Base-by-base conservation (phyloP, 257 asterid genomes). In the Solanum bulbocastanum region DNA sequence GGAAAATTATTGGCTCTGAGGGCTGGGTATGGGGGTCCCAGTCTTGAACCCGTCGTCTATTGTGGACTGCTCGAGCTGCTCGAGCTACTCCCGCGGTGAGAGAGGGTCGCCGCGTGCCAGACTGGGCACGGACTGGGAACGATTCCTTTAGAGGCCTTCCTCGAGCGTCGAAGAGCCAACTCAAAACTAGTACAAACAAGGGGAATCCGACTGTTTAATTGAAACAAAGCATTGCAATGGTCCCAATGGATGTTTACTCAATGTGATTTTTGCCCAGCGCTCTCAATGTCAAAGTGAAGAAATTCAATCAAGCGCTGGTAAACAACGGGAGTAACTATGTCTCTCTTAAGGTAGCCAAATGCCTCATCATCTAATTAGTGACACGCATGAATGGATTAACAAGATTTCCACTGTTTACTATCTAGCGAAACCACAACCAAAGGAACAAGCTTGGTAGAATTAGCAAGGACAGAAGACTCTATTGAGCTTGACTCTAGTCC, bases 141-240 rank as follows among this genome's bases (percentile, higher is more conserved):
- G 0, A 2, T 49, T 49, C 60, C 60, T 49, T 49, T 3, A 2
- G 3, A 23, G 58, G 60, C 2, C 60, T 49, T 49, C 23, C 9
- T 9, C 60, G 3, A 1, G 60, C 60, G 0, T 49, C 8, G 23
- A 49, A 49, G 3, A 49, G 3, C 60, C 22, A 49, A 1, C 27
- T 60, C 3, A 60, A 13, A 22, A 27, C 33, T 62, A 2, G 6
- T 23, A 86, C 87, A 88, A 89, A 91, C 92, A 89, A 90, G 90
- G 93, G 91, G 90, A 93, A 93, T 90, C 87, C 85, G 91, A 91
- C 91, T 90, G 88, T 92, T 91, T 92, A 92, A 93, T 92, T 93
- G 92, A 93, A 93, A 92, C 89, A 93, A 92, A 90, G 93, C 93
- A 93, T 92, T 93, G 94, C 88, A 92, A 93, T 90, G 93, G 94